A percentile compares a stretch with the other conserved stretches of the same genome.
These are phyloP conservation scores for Falciphora oryzae DNA, from an alignment of 2,329 filamentous ascomycete genomes.

Conservation along the genomic window DNA sequence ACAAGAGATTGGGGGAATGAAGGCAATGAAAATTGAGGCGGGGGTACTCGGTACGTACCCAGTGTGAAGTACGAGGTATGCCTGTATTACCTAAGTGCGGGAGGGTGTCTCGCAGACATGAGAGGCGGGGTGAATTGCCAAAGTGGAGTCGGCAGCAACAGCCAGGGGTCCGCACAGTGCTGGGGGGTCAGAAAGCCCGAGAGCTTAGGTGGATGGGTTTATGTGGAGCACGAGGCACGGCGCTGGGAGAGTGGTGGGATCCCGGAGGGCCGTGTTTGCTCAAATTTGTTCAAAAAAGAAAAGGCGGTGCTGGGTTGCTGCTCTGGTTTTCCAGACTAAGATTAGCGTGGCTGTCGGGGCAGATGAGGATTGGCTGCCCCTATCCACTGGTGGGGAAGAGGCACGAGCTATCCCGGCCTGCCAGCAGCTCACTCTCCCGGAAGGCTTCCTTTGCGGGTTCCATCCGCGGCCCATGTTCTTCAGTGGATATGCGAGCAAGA, in stretches of 20 bases:
- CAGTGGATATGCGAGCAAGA: background rate
- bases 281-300: slow-evolving; percentile 1
- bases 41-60: slow-evolving; percentile 17
- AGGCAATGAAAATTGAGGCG: slow-evolving; percentile 13
- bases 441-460: background rate
- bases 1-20: slow-evolving; percentile 18
- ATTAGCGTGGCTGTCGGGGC: slow-evolving; percentile 8
- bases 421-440: background rate
- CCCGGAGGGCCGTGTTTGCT: background rate
- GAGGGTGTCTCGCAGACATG: background rate
- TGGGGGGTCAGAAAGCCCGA: background rate
- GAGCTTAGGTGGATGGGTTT: background rate
- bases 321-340: slow-evolving; percentile 2
- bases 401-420: background rate
- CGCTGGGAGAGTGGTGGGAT: background rate
- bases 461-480: background rate
- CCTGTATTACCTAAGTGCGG: background rate
- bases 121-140: slow-evolving; percentile 1
- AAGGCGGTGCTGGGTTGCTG: background rate
- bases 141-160: background rate
- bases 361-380: slow-evolving; percentile 7
- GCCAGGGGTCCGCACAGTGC: slow-evolving; percentile 1
- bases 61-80: slow-evolving; percentile 1
- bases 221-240: background rate
- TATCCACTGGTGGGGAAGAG: background rate